phyloP scores from a whole-genome alignment of 208 protist genomes.

The Strigomonas culicis region DNA sequence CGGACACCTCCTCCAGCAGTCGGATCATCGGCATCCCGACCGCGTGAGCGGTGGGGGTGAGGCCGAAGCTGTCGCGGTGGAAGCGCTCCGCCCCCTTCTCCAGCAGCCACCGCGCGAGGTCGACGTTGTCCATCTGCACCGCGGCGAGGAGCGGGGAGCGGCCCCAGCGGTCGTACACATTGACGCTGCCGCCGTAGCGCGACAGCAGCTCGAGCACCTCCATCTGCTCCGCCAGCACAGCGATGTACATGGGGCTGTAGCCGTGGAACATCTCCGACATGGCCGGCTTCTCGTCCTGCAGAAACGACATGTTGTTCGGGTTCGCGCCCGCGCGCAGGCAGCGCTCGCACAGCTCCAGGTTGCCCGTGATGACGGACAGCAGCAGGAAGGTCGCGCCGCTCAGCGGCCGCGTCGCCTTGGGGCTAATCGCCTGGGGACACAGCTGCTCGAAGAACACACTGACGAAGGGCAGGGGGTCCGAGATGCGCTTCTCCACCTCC shows the following conservation, averaged over 20 bases:
- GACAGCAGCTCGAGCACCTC: conserved; percentile 65
- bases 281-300: conserved; percentile 50
- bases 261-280: conserved; percentile 84
- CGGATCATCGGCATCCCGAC: neutral
- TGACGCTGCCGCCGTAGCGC: conserved; percentile 60
- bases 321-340: conserved; percentile 80
- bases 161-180: conserved; percentile 88
- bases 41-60: conserved; percentile 27
- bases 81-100: conserved; percentile 70
- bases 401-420: conserved; percentile 21
- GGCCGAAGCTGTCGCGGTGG: conserved; percentile 53
- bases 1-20: neutral
- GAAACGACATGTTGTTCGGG: conserved; percentile 82
- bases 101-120: conserved; percentile 75
- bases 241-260: conserved; percentile 86
- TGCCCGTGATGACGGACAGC: conserved; percentile 70
- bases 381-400: conserved; percentile 77
- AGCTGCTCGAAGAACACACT: conserved; percentile 68
- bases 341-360: conserved; percentile 51
- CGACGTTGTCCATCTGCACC: conserved; percentile 56
- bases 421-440: conserved; percentile 51
- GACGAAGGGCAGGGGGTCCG: conserved; percentile 66
- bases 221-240: conserved; percentile 67
- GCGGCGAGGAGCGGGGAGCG: conserved; percentile 82
- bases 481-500: conserved; percentile 41